phyloP scores from a whole-genome alignment of 495 filamentous ascomycete species.

The Podospora pseudoanserina region DNA sequence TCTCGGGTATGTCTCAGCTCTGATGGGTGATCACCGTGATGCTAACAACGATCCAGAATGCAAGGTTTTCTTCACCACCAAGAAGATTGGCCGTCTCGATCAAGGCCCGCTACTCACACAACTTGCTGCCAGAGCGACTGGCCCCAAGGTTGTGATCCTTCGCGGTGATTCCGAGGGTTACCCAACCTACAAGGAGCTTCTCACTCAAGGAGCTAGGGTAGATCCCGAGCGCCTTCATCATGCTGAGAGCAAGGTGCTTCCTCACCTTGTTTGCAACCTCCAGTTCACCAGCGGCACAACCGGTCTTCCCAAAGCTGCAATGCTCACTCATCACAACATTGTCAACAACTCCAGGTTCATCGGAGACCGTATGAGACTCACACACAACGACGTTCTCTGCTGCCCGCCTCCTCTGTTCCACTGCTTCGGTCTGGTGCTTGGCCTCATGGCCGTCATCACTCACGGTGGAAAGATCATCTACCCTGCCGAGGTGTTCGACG shows the following conservation, averaged over 20 bases:
- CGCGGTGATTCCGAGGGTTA: constrained; percentile 49
- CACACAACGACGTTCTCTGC: constrained; percentile 60
- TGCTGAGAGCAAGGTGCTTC: constrained; percentile 45
- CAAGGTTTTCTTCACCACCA: constrained; percentile 61
- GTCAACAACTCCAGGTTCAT: constrained; percentile 70
- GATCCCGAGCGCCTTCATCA: constrained; percentile 32
- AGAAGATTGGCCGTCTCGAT: constrained; percentile 55
- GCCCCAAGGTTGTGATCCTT: constrained; percentile 52
- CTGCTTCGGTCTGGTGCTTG: constrained; percentile 70
- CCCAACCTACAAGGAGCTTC: constrained; percentile 50
- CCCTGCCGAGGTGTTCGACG: constrained; percentile 61
- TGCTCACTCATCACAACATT: constrained; percentile 68
- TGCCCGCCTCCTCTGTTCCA: constrained; percentile 71
- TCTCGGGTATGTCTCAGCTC: constrained; percentile 49
- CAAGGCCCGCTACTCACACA: constrained; percentile 52
- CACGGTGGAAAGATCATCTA: constrained; percentile 66
- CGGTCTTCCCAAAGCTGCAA: constrained; percentile 68
- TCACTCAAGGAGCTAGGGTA: constrained; percentile 44
- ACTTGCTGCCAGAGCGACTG: constrained; percentile 39
- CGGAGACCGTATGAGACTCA: constrained; percentile 64
- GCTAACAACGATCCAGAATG: constrained; percentile 40
- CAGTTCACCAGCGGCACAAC: constrained; percentile 72
- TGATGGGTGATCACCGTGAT: neutral
- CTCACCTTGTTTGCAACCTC: constrained; percentile 63
- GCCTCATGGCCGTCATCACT: constrained; percentile 62